These are phyloP conservation scores for Exophiala lecanii-corni DNA, from an alignment of 2,329 filamentous ascomycete genomes.

Conservation along the genomic window DNA sequence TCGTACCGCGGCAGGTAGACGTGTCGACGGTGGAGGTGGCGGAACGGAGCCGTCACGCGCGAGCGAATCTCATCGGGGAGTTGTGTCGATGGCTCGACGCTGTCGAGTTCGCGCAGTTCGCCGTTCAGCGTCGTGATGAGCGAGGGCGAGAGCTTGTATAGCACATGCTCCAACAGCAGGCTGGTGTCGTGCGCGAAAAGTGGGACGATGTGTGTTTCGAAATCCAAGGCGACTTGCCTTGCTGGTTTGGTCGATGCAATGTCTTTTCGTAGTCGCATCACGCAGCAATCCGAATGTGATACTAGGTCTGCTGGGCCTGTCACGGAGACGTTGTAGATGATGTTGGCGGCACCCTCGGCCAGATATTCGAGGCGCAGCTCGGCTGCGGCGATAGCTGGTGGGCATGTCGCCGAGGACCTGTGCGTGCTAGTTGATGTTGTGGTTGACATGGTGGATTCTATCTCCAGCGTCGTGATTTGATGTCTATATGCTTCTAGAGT, in stretches of 20 bases:
- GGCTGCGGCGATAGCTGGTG: conserved; percentile 6
- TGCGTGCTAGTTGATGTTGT: background rate
- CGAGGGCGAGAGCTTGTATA: conserved; percentile 49
- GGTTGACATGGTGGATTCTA: no score
- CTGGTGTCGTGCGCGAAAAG: conserved; percentile 46
- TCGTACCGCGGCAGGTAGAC: conserved; percentile 47
- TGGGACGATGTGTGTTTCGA: conserved; percentile 50
- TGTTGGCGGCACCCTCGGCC: conserved; percentile 71
- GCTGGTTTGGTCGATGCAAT: conserved; percentile 45
- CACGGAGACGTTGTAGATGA: conserved; percentile 49
- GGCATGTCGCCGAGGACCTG: conserved; percentile 10
- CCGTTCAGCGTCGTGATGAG: conserved; percentile 47
- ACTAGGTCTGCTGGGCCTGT: conserved; percentile 28
- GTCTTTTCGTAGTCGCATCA: conserved; percentile 58
- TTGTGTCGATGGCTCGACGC: conserved; percentile 9
- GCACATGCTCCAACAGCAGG: conserved; percentile 32
- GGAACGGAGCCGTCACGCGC: conserved; percentile 10
- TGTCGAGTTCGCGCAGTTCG: conserved; percentile 41
- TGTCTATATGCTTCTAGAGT: no score
- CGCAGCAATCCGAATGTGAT: conserved; percentile 15
- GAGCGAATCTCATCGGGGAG: conserved; percentile 2
- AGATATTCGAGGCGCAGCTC: conserved; percentile 37
- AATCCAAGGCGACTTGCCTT: conserved; percentile 32
- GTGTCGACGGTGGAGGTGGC: conserved; percentile 48
- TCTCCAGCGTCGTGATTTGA: no score